Base-by-base conservation (phyloP, 1,139 yeast genomes). In the Diutina rugosa region DNA sequence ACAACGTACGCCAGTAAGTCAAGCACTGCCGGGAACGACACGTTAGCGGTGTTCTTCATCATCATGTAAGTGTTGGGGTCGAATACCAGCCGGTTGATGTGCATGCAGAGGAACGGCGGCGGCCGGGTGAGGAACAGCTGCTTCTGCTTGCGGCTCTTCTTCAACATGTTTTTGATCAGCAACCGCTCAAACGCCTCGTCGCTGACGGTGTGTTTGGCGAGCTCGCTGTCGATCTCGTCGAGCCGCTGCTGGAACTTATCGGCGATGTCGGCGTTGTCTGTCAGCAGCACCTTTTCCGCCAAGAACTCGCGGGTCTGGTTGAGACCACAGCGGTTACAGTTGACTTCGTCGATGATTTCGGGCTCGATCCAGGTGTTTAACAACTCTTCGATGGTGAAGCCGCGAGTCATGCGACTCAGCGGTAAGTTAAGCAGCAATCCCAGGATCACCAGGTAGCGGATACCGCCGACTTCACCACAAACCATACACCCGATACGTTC, bases 381-480 rank as follows among this genome's bases (percentile, higher is more conserved):
- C 57, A 90, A 74, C 21, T 79, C 82, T 3, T 79, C 72, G 57
- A 90, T 72, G 32, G 78, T 74, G 62, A 71, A 76, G 65, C 62
- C 76, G 16, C 80, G 73, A 58, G 73, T 66, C 1, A 72, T 65
- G 28, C 67, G 63, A 51, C 64, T 65, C 55, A 65, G 65, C 0
- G 80, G 80, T 56, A 90, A 73, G 61, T 87, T 87, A 60, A 90
- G 77, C 62, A 91, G 88, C 56, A 90, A 73, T 0, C 97, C 95
- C 62, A 95, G 85, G 47, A 82, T 79, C 0, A 90, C 89, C 5
- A 95, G 86, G 62, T 85, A 85, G 61, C 97, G 77, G 30, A 90
- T 85, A 1, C 97, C 97, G 55, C 96, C 97, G 67, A 84, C 88
- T 66, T 90, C 97, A 58, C 97, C 97, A 75, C 97, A 90, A 18